These are phyloP conservation scores for Pythium coloratum DNA, from an alignment of 352 stramenopile genomes.

Conservation along the genomic window DNA sequence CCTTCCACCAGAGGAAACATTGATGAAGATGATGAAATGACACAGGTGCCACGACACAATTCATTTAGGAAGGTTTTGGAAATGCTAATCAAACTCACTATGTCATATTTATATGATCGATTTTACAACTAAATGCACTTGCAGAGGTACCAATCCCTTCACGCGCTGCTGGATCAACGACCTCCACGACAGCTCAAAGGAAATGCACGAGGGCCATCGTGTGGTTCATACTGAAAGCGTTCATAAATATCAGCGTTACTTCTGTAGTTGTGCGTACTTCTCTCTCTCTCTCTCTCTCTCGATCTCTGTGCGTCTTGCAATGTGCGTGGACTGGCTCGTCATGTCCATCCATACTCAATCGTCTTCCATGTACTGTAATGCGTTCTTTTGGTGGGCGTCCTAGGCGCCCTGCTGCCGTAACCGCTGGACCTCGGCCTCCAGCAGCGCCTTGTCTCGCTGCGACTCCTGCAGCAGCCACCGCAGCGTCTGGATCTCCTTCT, in stretches of 20 bases:
- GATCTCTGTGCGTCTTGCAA: neutral
- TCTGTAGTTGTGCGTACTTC: neutral
- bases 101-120: no score
- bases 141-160: no score
- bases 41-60: neutral
- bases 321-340: neutral
- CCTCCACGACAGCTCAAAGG: no score
- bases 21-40: neutral
- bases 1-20: conserved; percentile 61
- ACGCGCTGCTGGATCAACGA: no score
- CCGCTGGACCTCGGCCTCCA: conserved; percentile 67
- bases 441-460: conserved; percentile 67
- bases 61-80: conserved; percentile 5
- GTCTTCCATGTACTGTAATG: neutral
- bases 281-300: neutral
- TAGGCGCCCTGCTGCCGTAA: conserved; percentile 46
- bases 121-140: no score
- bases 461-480: conserved; percentile 68
- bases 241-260: conserved; percentile 14
- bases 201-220: neutral
- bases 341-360: neutral
- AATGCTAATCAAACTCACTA: no score
- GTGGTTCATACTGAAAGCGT: conserved; percentile 6
- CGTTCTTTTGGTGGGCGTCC: neutral
- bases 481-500: conserved; percentile 67